These are phyloP conservation scores for Cadophora luteo-olivacea DNA, from an alignment of 2,329 filamentous ascomycete species.

Conservation along the genomic window DNA sequence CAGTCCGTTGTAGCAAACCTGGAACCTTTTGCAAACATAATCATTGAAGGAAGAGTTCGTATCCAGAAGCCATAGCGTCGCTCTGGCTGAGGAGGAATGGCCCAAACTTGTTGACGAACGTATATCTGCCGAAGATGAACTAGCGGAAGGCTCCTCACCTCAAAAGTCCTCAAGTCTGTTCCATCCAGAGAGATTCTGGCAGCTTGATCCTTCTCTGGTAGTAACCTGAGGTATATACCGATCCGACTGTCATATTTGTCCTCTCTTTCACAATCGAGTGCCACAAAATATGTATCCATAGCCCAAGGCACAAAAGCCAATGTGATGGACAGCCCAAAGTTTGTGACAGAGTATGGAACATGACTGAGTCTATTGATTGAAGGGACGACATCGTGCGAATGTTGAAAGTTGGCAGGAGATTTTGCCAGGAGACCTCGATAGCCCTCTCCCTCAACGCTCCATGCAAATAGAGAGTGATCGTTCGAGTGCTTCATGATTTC, in stretches of 20 bases:
- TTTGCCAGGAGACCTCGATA: conserved; percentile 27
- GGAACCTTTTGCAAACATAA: background rate
- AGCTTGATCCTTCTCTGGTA: background rate
- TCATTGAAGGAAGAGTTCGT: background rate
- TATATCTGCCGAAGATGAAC: background rate
- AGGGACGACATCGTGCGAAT: background rate
- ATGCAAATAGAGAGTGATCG: conserved; percentile 48
- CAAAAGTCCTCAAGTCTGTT: background rate
- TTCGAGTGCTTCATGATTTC: conserved; percentile 43
- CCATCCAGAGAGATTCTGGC: background rate
- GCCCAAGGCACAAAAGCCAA: conserved; percentile 33
- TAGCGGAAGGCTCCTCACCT: background rate
- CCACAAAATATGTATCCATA: conserved; percentile 35
- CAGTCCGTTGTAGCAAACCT: background rate
- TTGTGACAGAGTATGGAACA: conserved; percentile 32
- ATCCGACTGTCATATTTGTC: background rate
- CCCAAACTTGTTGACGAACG: background rate
- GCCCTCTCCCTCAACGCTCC: conserved; percentile 23
- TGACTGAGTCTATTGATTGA: conserved; percentile 13
- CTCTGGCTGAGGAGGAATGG: background rate
- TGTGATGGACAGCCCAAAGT: conserved; percentile 34
- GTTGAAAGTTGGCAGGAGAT: conserved; percentile 18
- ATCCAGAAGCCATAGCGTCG: background rate
- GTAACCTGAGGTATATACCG: background rate
- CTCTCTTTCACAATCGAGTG: conserved; percentile 31